Percentiles rank a stretch among this genome's conserved stretches.
Evolutionary conservation across 1,284 basidiomycete species (phyloP).

Genomic region (Ceraceosorus guamensis): DNA sequence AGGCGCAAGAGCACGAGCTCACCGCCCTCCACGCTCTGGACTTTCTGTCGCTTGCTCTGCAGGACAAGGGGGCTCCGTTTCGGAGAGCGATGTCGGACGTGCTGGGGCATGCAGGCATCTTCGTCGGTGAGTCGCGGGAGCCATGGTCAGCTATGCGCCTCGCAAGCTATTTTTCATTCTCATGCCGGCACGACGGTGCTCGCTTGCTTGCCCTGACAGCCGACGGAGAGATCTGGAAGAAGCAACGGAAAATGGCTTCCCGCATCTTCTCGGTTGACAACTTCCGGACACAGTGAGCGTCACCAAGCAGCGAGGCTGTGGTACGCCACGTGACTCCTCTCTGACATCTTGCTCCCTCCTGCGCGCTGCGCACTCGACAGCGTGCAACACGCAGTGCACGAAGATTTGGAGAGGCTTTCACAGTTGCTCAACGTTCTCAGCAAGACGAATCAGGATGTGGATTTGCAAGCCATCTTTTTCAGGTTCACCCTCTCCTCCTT

Average conservation of each 20-base stretch:
- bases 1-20: no score
- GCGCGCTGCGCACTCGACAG: no score
- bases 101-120: slow-evolving; percentile 30
- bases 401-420: background rate
- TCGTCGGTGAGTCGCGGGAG: slow-evolving; percentile 12
- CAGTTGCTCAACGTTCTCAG: slow-evolving; percentile 1
- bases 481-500: slow-evolving; percentile 34
- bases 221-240: slow-evolving; percentile 42
- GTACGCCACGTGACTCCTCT: no score
- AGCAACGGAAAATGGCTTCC: slow-evolving; percentile 38
- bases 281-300: slow-evolving; percentile 14
- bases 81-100: slow-evolving; percentile 23
- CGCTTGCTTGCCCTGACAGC: slow-evolving; percentile 3
- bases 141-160: background rate
- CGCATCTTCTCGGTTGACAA: slow-evolving; percentile 40
- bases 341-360: no score
- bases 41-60: background rate
- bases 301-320: no score
- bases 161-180: no score
- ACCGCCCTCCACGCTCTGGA: no score
- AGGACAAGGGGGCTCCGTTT: slow-evolving; percentile 23
- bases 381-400: background rate
- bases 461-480: slow-evolving; percentile 25
- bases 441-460: slow-evolving; percentile 6
- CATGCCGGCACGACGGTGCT: background rate